Base-by-base conservation (phyloP, 2,329 filamentous ascomycete species). In the Chaetomium globosum region DNA sequence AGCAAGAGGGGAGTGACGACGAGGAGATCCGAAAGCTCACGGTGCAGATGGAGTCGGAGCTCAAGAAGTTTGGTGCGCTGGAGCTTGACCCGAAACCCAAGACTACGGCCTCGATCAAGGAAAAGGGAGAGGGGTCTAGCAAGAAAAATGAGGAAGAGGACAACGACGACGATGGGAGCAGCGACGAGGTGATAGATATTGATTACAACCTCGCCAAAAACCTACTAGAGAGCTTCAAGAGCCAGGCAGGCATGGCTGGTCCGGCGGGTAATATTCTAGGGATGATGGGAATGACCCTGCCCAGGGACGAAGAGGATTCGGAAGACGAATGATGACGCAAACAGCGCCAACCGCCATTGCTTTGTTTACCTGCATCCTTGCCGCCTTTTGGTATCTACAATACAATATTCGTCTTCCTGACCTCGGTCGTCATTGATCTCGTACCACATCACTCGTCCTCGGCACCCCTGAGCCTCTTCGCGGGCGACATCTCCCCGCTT, bases 171-270 rank as follows among this genome's bases (percentile, higher is more conserved):
- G 76, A 77, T 58, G 76, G 80, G 8, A 77, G 82, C 31, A 80
- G 82, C 28, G 79, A 85, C 48, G 81, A 83, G 0, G 87, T 89
- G 61, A 84, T 95, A 4, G 83, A 93, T 68, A 86, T 95, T 31
- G 91, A 98, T 74, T 90, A 93, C 71, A 94, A 95, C 67, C 81
- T 99, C 28, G 93, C 91, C 21, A 92, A 90, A 76, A 98, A 98
- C 73, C 81, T 99, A 62, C 81, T 99, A 1, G 92, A 97, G 76
- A 94, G 92, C 72, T 93, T 99, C 78, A 96, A 96, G 74, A 89
- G 91, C 19, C 94, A 98, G 76, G 92, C 83, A 21, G 95, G 95
- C 13, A 86, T 90, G 81, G 83, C 92, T 36, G 95, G 95, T 0
- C 95, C 95, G 0, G 90, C 91, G 2, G 88, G 93, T 0, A 98